Evolutionary conservation across 2,329 filamentous ascomycete species (phyloP).

Genomic region (Neobulgaria alba): DNA sequence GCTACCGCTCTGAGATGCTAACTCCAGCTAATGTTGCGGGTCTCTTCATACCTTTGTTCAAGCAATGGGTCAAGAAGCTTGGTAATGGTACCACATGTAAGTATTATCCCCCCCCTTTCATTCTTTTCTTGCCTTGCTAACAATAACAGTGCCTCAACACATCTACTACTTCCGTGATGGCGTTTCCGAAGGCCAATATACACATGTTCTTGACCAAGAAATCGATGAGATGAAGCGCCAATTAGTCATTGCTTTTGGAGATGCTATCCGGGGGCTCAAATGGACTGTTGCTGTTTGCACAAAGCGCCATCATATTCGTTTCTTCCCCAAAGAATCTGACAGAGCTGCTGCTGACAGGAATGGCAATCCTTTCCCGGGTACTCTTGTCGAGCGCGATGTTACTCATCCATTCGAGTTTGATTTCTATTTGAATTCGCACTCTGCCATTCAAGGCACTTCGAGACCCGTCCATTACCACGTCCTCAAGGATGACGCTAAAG

Average conservation of each 20-base stretch:
- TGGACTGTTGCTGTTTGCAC: conserved; percentile 83
- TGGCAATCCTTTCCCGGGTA: conserved; percentile 76
- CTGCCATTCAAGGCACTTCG: conserved; percentile 88
- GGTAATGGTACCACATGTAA: no score
- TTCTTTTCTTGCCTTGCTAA: no score
- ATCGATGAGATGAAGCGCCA: conserved; percentile 61
- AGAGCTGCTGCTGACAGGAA: conserved; percentile 56
- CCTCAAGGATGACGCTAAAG: conserved; percentile 69
- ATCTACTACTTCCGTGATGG: conserved; percentile 93
- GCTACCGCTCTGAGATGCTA: conserved; percentile 73
- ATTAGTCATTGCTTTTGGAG: no score
- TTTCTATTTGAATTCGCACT: conserved; percentile 51
- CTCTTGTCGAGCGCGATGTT: conserved; percentile 79
- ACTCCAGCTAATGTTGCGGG: conserved; percentile 53
- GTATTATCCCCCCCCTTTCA: no score
- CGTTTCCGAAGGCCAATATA: conserved; percentile 79
- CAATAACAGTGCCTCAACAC: conserved; percentile 55
- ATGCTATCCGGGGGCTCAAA: no score
- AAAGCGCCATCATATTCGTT: conserved; percentile 90
- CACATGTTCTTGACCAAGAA: conserved; percentile 71
- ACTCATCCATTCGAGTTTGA: conserved; percentile 58
- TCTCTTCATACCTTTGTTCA: conserved; percentile 57
- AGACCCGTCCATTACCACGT: conserved; percentile 90
- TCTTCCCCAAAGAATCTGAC: conserved; percentile 63
- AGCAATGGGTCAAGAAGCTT: conserved; percentile 52